Base-by-base conservation (phyloP, 2,329 filamentous ascomycete genomes). In the Ophiostoma montium region DNA sequence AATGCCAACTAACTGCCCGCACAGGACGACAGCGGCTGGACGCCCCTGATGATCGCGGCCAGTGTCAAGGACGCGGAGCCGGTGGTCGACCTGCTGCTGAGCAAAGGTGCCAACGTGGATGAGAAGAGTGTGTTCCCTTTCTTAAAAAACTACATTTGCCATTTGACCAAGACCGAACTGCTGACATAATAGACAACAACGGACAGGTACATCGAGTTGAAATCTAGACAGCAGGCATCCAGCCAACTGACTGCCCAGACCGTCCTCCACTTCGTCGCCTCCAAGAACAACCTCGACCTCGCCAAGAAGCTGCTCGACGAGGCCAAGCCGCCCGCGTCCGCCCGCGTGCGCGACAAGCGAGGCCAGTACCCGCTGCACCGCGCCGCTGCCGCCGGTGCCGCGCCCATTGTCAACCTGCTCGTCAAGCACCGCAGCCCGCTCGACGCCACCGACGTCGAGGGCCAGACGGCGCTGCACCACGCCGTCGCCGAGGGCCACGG, bases 331-430 rank as follows among this genome's bases (percentile, higher is more conserved):
- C 67, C 75, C 1, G 90, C 87, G 12, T 87, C 82, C 5, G 78
- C 88, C 1, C 73, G 90, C 23, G 74, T 89, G 2, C 86, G 86
- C 55, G 92, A 98, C 62, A 84, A 78, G 59, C 77, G 88, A 30
- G 86, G 86, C n/a, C 90, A 95, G 62, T 79, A 95, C 50, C 76
- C 94, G 7, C 74, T 98, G 23, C 94, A 98, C 65, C 80, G 92
- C 16, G 92, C 92, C 3, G 90, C 92, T 0, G 90, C 92, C 3
- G 78, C 88, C 3, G 94, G 94, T 7, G 90, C 84, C 4, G 76
- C 84, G n/a, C 88, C 90, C 5, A 87, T 98, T 68, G 72, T 94
- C 44, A 84, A 80, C 57, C 67, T 94, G 35, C 68, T 98, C 13
- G 68, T 95, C 15, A 78, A 85, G 58, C 76, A 85, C 57, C 74